phyloP scores from a whole-genome alignment of 345 rosid genomes.

The Nasturtium officinale region DNA sequence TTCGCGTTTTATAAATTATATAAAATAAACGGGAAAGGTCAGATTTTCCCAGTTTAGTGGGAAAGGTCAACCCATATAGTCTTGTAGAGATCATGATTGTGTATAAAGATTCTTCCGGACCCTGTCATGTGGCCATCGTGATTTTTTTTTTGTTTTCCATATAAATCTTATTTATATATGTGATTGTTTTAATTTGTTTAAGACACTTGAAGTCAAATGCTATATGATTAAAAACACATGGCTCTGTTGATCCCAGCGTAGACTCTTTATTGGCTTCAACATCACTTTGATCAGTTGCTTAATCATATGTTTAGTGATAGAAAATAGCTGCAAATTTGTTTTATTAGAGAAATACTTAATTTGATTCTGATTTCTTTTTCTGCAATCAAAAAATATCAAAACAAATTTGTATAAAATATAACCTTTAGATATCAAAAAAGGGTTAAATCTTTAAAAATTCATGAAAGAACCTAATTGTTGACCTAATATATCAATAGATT shows the following conservation, averaged over 20 bases:
- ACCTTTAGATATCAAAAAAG: neutral
- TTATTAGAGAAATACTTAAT: neutral
- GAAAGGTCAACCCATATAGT: constrained; percentile 41
- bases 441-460: neutral
- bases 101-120: constrained; percentile 36
- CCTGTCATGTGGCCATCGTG: constrained; percentile 39
- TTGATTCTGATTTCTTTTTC: neutral
- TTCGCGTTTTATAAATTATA: constrained; percentile 1
- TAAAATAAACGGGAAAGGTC: neutral
- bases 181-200: constrained; percentile 3
- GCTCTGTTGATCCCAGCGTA: constrained; percentile 18
- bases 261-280: constrained; percentile 6
- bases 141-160: constrained; percentile 23
- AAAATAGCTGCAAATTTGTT: neutral
- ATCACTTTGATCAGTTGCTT: constrained; percentile 13
- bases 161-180: constrained; percentile 13
- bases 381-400: neutral
- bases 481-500: neutral
- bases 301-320: constrained; percentile 27
- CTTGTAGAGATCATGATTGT: constrained; percentile 20
- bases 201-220: constrained; percentile 29
- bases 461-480: constrained; percentile 12
- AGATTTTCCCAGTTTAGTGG: constrained; percentile 42
- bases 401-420: neutral
- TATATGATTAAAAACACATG: constrained; percentile 31